Evolutionary conservation across 2,329 filamentous ascomycete species (phyloP).

Genomic region (Beauveria rudraprayagi): DNA sequence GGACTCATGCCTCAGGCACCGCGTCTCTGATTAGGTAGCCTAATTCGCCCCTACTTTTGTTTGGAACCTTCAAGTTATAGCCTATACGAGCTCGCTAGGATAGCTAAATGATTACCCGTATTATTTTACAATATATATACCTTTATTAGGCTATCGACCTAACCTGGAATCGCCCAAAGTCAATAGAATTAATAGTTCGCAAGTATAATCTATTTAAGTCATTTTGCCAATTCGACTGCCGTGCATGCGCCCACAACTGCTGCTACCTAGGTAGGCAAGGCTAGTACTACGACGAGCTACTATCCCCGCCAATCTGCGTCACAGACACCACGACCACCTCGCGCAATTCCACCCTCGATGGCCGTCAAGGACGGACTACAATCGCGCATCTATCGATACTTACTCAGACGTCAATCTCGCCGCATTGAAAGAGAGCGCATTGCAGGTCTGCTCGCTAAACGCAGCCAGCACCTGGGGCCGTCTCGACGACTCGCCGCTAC

Average conservation of each 20-base stretch:
- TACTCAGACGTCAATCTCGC: conserved; percentile 56
- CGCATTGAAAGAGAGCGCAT: conserved; percentile 40
- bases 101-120: too few relatives aligned
- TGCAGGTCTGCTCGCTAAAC: conserved; percentile 33
- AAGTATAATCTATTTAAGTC: conserved; percentile 15
- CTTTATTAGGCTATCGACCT: too few relatives aligned
- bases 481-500: conserved; percentile 25
- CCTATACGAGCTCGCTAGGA: too few relatives aligned
- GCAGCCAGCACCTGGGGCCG: conserved; percentile 37
- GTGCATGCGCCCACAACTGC: conserved; percentile 24
- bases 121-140: too few relatives aligned
- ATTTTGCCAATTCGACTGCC: conserved; percentile 31
- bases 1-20: too few relatives aligned
- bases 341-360: conserved; percentile 62
- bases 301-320: conserved; percentile 55
- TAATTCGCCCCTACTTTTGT: too few relatives aligned
- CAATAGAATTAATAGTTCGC: too few relatives aligned
- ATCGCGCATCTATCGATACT: conserved; percentile 66
- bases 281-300: conserved; percentile 59
- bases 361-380: conserved; percentile 63
- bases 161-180: too few relatives aligned
- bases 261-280: conserved; percentile 25
- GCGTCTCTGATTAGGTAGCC: too few relatives aligned
- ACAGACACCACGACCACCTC: conserved; percentile 57
- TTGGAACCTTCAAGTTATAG: too few relatives aligned